Base-by-base conservation (phyloP, 148 eudicot genomes). In the Nepenthes mirabilis region DNA sequence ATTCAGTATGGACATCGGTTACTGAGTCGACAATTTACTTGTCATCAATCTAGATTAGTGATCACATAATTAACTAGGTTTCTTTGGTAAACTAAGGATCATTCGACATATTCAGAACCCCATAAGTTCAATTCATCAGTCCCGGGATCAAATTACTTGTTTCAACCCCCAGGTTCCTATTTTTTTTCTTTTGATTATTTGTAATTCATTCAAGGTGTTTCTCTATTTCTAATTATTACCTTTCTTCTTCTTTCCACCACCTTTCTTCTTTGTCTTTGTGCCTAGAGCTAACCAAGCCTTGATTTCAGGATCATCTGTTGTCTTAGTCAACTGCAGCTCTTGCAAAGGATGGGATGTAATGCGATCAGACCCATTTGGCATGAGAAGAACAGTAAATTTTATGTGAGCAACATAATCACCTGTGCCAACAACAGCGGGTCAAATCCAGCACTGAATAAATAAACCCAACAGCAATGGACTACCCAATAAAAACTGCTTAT, bases 241-340 rank as follows among this genome's bases (percentile, higher is more conserved):
- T 88, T 91, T 91, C 83, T 91, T 91, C 83, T 88, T 91, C 70
- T 91, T 91, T 23, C 97, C 97, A 52, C 97, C 97, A 47, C 97
- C 97, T 62, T 91, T 91, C 83, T 91, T 91, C 84, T 91, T 91
- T 11, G 93, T 74, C 84, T 88, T 91, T 14, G 75, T 75, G 23
- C 72, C 78, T 73, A 91, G 61, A 43, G 97, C 77, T 62, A 91
- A 75, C 97, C 97, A 91, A 11, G 86, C 94, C 80, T 91, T 91
- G 61, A 91, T 85, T 59, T 91, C 94, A 45, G 94, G 90, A 68
- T 91, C 97, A 47, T 87, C 97, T 2, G 80, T 57, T 5, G 81
- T 70, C 70, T 88, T 91, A 9, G 85, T 85, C 3, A 96, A 82
- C 61, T 91, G 90, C 55, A 91, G 60, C 58, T 88, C 97, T 72